Evolutionary conservation across 2,329 filamentous ascomycete species (phyloP), one percentile per base, ranked within the genome.

Genomic region (Gyromitra esculenta): DNA sequence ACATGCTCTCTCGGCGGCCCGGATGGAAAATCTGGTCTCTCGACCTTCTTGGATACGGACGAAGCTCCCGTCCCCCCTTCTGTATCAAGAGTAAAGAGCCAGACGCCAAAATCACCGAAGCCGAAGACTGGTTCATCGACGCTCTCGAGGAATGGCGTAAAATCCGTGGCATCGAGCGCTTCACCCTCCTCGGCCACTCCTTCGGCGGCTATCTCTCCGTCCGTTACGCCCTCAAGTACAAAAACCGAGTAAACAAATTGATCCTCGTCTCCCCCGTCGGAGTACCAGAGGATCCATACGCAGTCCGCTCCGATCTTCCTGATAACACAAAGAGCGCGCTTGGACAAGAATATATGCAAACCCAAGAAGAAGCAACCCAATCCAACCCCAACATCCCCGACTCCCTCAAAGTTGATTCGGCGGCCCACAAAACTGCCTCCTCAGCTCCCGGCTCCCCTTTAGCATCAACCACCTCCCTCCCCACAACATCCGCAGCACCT

Each of bases 41-140:
- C n/a, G 95, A 99, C 82, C 89, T 98, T 87, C 87, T 97, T 15
- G 95, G 95, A 75, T 97, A 97, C 92, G 95, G 95, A 75, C 91
- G 96, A 81, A 96, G 92, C 73, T 91, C 89, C 35, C 88, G 95
- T 4, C 95, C 96, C 1, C 85, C 89, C 0, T 99, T 99, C 86
- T 92, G 88, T 81, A 91, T 99, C 77, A 88, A 91, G 78, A 91
- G 94, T 25, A 97, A 96, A 82, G 90, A 93, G 77, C 89, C 90
- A 62, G 88, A 93, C 75, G 90, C 88, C 54, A 94, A 95, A 83
- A 94, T 96, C 78, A 86, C 87, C 21, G 96, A 99, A 83, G 94
- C 96, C 0, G 96, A 99, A 84, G 90, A 89, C 81, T 99, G 93
- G 93, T 99, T 99, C 81, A 89, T 99, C 72, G 96, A 99, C 83